phyloP scores from a whole-genome alignment of 257 asterid species.

The Petunia axillaris region DNA sequence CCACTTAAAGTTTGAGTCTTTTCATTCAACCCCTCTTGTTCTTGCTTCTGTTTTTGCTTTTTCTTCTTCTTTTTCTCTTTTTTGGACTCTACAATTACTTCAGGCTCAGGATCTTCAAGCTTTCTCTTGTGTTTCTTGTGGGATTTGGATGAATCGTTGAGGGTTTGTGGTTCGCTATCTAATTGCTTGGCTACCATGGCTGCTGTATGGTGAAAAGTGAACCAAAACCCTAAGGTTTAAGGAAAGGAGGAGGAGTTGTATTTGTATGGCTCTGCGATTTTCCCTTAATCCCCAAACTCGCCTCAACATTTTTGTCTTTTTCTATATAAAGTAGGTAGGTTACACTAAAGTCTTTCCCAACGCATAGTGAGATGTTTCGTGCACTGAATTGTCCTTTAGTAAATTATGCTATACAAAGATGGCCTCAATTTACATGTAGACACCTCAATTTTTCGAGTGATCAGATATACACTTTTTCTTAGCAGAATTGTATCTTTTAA shows the following conservation, averaged over 20 bases:
- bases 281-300: neutral
- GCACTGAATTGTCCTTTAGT: no score
- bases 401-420: no score
- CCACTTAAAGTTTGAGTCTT: constrained; percentile 10
- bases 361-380: no score
- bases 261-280: neutral
- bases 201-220: constrained; percentile 16
- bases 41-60: constrained; percentile 33
- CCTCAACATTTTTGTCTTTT: neutral
- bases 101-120: constrained; percentile 42
- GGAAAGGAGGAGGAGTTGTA: neutral
- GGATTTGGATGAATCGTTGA: constrained; percentile 36
- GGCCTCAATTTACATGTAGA: no score
- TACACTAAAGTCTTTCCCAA: no score
- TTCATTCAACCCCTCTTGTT: constrained; percentile 2
- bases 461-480: no score
- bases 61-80: constrained; percentile 45
- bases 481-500: no score
- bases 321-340: no score
- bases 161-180: constrained; percentile 33
- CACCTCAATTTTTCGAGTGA: no score
- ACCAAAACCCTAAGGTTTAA: constrained; percentile 27
- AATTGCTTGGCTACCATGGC: constrained; percentile 26
- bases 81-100: constrained; percentile 36
- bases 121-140: constrained; percentile 71